Base-by-base conservation (phyloP, 2,329 filamentous ascomycete species). In the Colletotrichum costaricense region DNA sequence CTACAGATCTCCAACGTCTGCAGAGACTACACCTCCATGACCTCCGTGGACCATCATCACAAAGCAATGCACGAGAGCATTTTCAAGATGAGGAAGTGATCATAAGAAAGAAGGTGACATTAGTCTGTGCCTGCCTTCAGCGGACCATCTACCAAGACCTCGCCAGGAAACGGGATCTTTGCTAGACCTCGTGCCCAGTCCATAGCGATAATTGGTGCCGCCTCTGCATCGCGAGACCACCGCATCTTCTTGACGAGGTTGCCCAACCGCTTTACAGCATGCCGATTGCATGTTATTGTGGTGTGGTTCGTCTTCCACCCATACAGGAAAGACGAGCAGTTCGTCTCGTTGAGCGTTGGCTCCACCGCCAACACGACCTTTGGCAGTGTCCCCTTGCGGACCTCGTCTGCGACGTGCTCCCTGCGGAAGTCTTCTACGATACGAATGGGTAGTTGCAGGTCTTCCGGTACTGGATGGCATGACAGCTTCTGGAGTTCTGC, bases 291-390 rank as follows among this genome's bases (percentile, higher is more conserved):
- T 7, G 83, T 85, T 1, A 85, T 63, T 0, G 82, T 84, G 8
- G 78, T 77, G 4, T 80, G 33, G 8, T 78, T 78, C 2, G 76
- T 78, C 19, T 78, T 79, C 83, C 83, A 84, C 1, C 83, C 83
- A 16, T 83, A 81, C 78, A 84, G 77, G 74, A 82, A 83, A 19
- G 83, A 82, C 33, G 81, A 82, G 16, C 83, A 77, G 73, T 84
- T 83, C 22, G 81, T 79, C 69, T 79, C 79, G 72, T 80, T 81
- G 62, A 84, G 81, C 3, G 75, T 76, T 5, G 67, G 70, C 12
- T 81, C 81, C 5, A 81, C 77, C 1, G 80, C 81, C 4, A 83
- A 79, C 5, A 38, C 67, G 2, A 73, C 70, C 1, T 30, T 72
- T 0, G 83, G 83, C 16, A 85, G 76, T 0, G 33, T 52, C 4